Evolutionary conservation across 257 asterid species (phyloP).

Genomic region (Vinca minor): DNA sequence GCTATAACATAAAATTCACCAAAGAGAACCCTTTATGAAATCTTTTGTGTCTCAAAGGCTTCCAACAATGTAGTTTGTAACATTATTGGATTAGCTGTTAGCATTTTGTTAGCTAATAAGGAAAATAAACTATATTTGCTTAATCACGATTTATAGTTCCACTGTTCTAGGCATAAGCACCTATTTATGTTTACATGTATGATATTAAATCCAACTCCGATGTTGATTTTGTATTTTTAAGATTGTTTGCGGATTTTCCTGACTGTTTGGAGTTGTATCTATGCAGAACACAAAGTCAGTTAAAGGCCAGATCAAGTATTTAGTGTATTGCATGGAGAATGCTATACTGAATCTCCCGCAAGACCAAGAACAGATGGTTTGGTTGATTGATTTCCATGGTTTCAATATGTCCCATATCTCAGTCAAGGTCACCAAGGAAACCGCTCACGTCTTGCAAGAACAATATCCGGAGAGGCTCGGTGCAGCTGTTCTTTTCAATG

Average conservation of each 20-base stretch:
- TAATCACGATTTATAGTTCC: not conserved
- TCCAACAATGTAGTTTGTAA: not conserved
- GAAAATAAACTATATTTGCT: not conserved
- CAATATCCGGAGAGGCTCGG: conserved; percentile 97
- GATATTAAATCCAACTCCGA: not conserved
- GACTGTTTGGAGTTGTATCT: conserved; percentile 1
- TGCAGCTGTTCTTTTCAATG: conserved; percentile 69
- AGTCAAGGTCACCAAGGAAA: conserved; percentile 69
- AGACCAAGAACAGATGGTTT: conserved; percentile 79
- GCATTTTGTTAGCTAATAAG: not conserved
- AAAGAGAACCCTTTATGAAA: no score
- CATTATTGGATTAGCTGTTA: not conserved
- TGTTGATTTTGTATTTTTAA: not conserved
- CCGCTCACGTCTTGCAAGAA: conserved; percentile 82
- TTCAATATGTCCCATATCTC: conserved; percentile 63
- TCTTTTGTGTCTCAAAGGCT: not conserved
- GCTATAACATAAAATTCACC: no score
- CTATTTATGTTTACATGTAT: not conserved
- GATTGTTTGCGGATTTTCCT: not conserved
- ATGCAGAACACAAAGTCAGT: conserved; percentile 75
- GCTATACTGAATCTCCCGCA: conserved; percentile 57
- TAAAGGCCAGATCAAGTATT: conserved; percentile 74
- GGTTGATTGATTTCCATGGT: conserved; percentile 93
- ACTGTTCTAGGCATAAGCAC: not conserved
- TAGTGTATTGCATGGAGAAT: conserved; percentile 96